Base-by-base conservation (phyloP, 345 rosid species). In the Pugionium cornutum region DNA sequence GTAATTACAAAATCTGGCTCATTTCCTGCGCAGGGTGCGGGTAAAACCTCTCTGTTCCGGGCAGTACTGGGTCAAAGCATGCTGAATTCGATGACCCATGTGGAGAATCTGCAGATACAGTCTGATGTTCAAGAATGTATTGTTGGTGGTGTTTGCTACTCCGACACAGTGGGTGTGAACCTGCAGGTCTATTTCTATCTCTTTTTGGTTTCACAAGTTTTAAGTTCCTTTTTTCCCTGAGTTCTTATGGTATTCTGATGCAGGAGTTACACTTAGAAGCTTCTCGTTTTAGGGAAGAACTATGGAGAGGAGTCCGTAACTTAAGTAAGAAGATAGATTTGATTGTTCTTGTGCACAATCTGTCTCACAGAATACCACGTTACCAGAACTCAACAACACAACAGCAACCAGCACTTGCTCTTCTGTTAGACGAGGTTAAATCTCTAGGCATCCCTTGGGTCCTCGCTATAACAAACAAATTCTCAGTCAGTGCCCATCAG, bases 401-500 rank as follows among this genome's bases (percentile, higher is more conserved):
- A 67, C 89, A 67, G 44, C 86, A 78, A 73, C 95, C 98, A 53
- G 96, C 87, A 67, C 96, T 92, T 59, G 73, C 82, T 43, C 85
- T 89, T 72, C 79, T 88, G 66, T 74, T 92, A 64, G 86, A 88
- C 5, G 98, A 92, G 78, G 94, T 95, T 54, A 92, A 89, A 66
- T 84, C 95, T 58, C 91, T 92, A 9, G 96, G 97, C 64, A 88
- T 92, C 65, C 98, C 98, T 28, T 92, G 98, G 98, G 83, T 89
- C 41, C 89, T 92, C 37, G 96, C 97, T 57, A 77, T 92, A 72
- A 92, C 98, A 57, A 92, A 92, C 75, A 92, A 88, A 68, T 92
- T 92, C 79, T 92, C 98, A 64, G 98, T 92, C 44, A 92, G 97
- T 70, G 97, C 96, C 1, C 97, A 92, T 83, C 97, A 88, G 82